Evolutionary conservation across 2,329 filamentous ascomycete species (phyloP).

Genomic region (Claviceps maximensis): DNA sequence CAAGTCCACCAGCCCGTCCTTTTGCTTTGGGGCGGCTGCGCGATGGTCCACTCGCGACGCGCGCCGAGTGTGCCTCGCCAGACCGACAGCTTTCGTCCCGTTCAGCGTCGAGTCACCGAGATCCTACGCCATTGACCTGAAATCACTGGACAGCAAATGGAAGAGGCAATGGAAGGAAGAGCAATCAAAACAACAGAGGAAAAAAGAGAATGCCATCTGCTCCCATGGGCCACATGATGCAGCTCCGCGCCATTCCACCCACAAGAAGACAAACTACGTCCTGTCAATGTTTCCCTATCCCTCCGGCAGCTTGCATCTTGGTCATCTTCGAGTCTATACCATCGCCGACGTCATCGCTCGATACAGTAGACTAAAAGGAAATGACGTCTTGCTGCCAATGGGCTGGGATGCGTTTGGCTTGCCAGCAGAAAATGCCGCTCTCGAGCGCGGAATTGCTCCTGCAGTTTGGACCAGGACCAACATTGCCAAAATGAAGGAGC

Average conservation of each 20-base stretch:
- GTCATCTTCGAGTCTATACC: slow-evolving; percentile 78
- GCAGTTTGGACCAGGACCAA: slow-evolving; percentile 68
- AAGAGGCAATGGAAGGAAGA: slow-evolving; percentile 29
- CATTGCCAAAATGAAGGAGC: slow-evolving; percentile 73
- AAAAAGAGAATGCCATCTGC: slow-evolving; percentile 2
- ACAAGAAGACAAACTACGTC: slow-evolving; percentile 41
- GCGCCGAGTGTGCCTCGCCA: background rate
- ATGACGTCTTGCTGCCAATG: slow-evolving; percentile 73
- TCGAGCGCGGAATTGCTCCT: slow-evolving; percentile 67
- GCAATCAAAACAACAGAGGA: slow-evolving; percentile 7
- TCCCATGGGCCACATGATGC: slow-evolving; percentile 8
- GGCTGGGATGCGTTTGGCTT: slow-evolving; percentile 90
- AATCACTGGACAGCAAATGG: slow-evolving; percentile 37
- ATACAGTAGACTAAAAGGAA: slow-evolving; percentile 60
- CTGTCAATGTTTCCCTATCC: slow-evolving; percentile 92
- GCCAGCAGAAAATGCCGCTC: slow-evolving; percentile 82
- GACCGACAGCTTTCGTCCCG: background rate
- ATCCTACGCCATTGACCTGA: slow-evolving; percentile 33
- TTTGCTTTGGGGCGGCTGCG: slow-evolving; percentile 3
- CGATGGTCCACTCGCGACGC: background rate
- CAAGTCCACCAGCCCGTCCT: slow-evolving; percentile 7
- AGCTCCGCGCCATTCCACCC: slow-evolving; percentile 18
- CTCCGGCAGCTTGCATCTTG: slow-evolving; percentile 73
- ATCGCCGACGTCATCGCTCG: slow-evolving; percentile 77
- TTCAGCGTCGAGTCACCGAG: slow-evolving; percentile 11